Conservation (phyloP, 2,329 filamentous ascomycete species). For the Fonsecaea pedrosoi region DNA sequence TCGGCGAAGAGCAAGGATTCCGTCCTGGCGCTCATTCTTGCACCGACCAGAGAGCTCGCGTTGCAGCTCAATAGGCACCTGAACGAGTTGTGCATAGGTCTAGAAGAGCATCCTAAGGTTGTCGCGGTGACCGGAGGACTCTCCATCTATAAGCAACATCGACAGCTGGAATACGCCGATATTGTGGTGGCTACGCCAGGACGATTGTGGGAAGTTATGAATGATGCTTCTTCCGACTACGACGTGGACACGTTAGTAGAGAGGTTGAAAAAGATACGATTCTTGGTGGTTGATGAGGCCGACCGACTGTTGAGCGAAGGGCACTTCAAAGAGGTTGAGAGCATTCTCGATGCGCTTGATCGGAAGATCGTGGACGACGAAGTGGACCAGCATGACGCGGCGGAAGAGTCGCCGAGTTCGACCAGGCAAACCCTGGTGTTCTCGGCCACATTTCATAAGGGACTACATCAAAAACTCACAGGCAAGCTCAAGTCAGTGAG, state of each 20-base stretch:
- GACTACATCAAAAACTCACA: slow-evolving; percentile 86
- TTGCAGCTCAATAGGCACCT: slow-evolving; percentile 89
- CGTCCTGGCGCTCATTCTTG: slow-evolving; percentile 76
- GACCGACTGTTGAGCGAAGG: slow-evolving; percentile 90
- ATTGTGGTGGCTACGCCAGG: slow-evolving; percentile 94
- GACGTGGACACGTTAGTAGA: slow-evolving; percentile 65
- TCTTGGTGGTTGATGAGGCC: slow-evolving; percentile 91
- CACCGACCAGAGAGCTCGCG: slow-evolving; percentile 90
- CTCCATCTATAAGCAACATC: slow-evolving; percentile 92
- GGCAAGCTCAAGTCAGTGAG: slow-evolving; percentile 66
- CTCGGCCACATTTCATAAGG: slow-evolving; percentile 93
- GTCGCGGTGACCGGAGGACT: slow-evolving; percentile 90
- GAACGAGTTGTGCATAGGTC: slow-evolving; percentile 72
- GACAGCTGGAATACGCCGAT: slow-evolving; percentile 81
- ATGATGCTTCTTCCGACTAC: slow-evolving; percentile 51
- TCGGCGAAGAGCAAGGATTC: slow-evolving; percentile 52
- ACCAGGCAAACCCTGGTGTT: slow-evolving; percentile 89
- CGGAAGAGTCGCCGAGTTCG: slow-evolving; percentile 39
- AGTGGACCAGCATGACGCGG: slow-evolving; percentile 51
- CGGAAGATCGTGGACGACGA: slow-evolving; percentile 61
- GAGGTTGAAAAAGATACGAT: slow-evolving; percentile 75
- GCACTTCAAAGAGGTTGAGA: slow-evolving; percentile 91
- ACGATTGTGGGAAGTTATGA: slow-evolving; percentile 91
- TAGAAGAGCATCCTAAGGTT: slow-evolving; percentile 67
- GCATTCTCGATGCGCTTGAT: slow-evolving; percentile 83